These are phyloP conservation scores for Bidens hawaiensis DNA, from an alignment of 140 eudicot genomes.

Conservation along the genomic window DNA sequence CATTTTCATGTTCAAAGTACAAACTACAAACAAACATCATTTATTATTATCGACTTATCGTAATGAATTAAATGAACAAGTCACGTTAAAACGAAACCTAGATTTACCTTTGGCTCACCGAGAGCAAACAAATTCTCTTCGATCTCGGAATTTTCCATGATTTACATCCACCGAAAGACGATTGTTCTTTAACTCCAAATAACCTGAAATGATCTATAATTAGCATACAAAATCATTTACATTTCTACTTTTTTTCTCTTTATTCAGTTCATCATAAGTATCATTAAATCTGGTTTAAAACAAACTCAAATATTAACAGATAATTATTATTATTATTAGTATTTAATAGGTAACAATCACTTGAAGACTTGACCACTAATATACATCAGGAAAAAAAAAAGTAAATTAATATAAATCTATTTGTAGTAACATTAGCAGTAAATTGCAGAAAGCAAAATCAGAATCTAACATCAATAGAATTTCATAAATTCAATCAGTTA, in stretches of 20 bases:
- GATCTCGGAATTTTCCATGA: slow-evolving; percentile 71
- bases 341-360: background rate
- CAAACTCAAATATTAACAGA: slow-evolving; percentile 2
- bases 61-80: background rate
- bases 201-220: slow-evolving; percentile 31
- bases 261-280: background rate
- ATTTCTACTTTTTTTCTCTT: too few relatives aligned
- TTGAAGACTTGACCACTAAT: slow-evolving; percentile 7
- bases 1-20: background rate
- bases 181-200: slow-evolving; percentile 7
- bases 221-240: background rate
- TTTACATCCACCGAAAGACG: slow-evolving; percentile 26
- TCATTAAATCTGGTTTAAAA: background rate
- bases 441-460: slow-evolving; percentile 2
- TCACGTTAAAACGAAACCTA: background rate
- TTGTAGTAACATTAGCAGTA: slow-evolving; percentile 7
- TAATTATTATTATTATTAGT: background rate
- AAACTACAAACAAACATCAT: background rate
- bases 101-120: slow-evolving; percentile 90
- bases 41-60: background rate
- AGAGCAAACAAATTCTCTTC: slow-evolving; percentile 75
- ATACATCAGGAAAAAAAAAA: background rate
- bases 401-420: background rate
- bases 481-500: slow-evolving; percentile 11
- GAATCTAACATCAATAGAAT: background rate